Conservation (phyloP, 176 grass and related monocot genomes). For the Avena atlantica region DNA sequence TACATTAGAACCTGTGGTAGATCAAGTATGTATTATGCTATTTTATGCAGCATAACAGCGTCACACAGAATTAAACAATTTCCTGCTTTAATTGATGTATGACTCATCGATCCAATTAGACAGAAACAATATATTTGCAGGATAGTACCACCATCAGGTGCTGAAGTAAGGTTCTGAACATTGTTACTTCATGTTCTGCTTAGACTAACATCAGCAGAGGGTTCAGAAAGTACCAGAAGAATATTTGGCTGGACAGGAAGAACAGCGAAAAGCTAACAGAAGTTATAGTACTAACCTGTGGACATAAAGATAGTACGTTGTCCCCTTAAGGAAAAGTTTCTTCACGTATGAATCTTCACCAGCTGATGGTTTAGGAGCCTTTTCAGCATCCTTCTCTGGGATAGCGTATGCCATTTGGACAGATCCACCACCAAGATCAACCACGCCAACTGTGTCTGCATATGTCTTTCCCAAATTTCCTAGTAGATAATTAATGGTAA, state of each 20-base stretch:
- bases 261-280: background rate
- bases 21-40: no score
- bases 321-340: constrained; percentile 90
- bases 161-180: background rate
- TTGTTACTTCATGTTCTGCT: background rate
- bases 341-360: constrained; percentile 90
- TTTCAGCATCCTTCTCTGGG: constrained; percentile 74
- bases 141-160: background rate
- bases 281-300: constrained; percentile 65
- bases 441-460: constrained; percentile 84
- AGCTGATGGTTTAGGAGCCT: constrained; percentile 67
- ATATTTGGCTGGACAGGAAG: background rate
- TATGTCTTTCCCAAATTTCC: constrained; percentile 85
- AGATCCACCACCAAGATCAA: constrained; percentile 95
- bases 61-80: background rate
- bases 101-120: background rate
- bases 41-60: no score
- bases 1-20: background rate
- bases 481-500: constrained; percentile 86
- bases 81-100: background rate
- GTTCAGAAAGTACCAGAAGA: background rate
- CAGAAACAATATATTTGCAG: background rate
- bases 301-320: constrained; percentile 88
- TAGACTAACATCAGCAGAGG: background rate
- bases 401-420: constrained; percentile 99